phyloP scores from a whole-genome alignment of 2,329 filamentous ascomycete genomes.

The Ustulina deusta region DNA sequence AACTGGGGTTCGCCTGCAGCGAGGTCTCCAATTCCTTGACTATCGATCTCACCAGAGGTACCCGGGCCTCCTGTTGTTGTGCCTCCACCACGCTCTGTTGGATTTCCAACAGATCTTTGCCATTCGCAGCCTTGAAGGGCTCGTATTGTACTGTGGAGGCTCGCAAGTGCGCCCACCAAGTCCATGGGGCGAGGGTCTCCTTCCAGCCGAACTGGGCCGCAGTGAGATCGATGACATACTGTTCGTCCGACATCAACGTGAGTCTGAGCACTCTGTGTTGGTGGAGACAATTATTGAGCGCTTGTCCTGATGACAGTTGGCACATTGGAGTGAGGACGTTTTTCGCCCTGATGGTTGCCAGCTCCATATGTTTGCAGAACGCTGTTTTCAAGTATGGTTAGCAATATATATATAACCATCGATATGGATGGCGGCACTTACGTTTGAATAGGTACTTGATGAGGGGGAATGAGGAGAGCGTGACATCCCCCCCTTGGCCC shows the following conservation, averaged over 20 bases:
- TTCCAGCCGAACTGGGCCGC: constrained; percentile 34
- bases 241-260: constrained; percentile 24
- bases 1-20: neutral
- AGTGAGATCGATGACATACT: constrained; percentile 33
- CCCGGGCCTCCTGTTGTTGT: constrained; percentile 9
- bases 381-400: constrained; percentile 17
- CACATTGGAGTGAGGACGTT: constrained; percentile 33
- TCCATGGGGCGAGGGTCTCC: constrained; percentile 34
- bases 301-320: neutral
- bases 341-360: neutral
- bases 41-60: neutral
- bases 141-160: neutral
- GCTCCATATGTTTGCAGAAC: constrained; percentile 23
- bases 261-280: constrained; percentile 28
- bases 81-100: constrained; percentile 1
- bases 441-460: constrained; percentile 25
- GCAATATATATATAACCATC: neutral
- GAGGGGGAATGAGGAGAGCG: constrained; percentile 12
- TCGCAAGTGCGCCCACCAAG: constrained; percentile 21
- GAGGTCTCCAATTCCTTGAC: neutral
- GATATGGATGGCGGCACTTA: constrained; percentile 5
- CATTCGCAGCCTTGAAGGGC: neutral
- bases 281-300: constrained; percentile 7
- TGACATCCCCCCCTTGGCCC: constrained; percentile 23
- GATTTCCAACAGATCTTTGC: neutral